These are phyloP conservation scores for Pythium scleroteichum DNA, from an alignment of 352 stramenopile species.

Conservation along the genomic window DNA sequence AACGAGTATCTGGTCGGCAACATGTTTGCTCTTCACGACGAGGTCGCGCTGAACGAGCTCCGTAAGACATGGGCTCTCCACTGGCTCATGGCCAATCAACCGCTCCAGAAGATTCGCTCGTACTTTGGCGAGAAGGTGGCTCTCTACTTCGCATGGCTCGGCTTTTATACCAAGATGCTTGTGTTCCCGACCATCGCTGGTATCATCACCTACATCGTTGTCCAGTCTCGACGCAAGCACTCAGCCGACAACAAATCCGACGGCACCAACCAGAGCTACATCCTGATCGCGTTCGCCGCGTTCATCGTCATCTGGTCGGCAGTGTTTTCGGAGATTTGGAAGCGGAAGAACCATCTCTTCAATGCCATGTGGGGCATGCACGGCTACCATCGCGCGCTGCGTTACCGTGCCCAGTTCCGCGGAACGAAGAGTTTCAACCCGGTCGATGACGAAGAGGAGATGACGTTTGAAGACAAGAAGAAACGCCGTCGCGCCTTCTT, in stretches of 20 bases:
- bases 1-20: constrained; percentile 55
- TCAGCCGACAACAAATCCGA: constrained; percentile 33
- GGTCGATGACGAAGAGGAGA: constrained; percentile 59
- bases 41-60: constrained; percentile 65
- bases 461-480: constrained; percentile 64
- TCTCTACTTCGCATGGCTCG: constrained; percentile 92
- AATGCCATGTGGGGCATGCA: constrained; percentile 85
- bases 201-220: constrained; percentile 72
- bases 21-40: constrained; percentile 90
- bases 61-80: constrained; percentile 70
- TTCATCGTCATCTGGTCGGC: constrained; percentile 90
- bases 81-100: constrained; percentile 79
- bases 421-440: constrained; percentile 76
- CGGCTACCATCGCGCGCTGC: constrained; percentile 68
- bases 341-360: constrained; percentile 83
- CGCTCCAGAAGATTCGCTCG: constrained; percentile 84
- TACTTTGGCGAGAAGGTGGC: constrained; percentile 93
- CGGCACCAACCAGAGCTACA: constrained; percentile 55
- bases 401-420: constrained; percentile 84
- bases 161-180: constrained; percentile 94
- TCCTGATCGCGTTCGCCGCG: constrained; percentile 74
- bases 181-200: constrained; percentile 76
- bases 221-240: constrained; percentile 35
- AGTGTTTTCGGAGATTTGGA: constrained; percentile 88
- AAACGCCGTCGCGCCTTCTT: constrained; percentile 56